Percentiles rank a stretch among this genome's conserved stretches.
Evolutionary conservation across 2,329 filamentous ascomycete species (phyloP).

Genomic region (Tolypocladium cylindrosporum): DNA sequence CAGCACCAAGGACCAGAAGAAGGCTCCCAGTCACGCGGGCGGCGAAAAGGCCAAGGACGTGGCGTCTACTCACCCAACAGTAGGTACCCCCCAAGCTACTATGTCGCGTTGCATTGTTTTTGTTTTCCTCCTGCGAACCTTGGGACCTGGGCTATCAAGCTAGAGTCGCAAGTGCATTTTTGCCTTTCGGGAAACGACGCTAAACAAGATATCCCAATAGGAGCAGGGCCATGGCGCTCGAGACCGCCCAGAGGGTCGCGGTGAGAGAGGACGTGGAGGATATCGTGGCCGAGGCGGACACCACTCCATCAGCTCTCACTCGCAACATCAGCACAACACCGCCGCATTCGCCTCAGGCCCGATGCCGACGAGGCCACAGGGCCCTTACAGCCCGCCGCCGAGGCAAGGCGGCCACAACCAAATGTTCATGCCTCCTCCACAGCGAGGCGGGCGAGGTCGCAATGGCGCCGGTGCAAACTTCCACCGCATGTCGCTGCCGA

Average conservation of each 20-base stretch:
- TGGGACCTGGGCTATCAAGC: neutral
- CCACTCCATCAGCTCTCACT: constrained; percentile 23
- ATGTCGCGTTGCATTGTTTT: constrained; percentile 2
- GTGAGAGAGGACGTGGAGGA: constrained; percentile 31
- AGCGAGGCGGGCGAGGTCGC: constrained; percentile 25
- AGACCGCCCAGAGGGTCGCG: constrained; percentile 26
- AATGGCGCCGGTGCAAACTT: constrained; percentile 21
- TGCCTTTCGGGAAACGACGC: neutral
- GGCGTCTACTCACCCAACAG: constrained; percentile 19
- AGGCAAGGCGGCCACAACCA: constrained; percentile 28
- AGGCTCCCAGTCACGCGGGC: constrained; percentile 22
- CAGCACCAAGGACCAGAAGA: constrained; percentile 34
- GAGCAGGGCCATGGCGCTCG: constrained; percentile 17
- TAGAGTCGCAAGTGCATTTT: neutral
- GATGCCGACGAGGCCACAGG: constrained; percentile 21
- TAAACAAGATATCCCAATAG: constrained; percentile 9
- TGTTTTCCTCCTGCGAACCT: neutral
- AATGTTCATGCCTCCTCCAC: constrained; percentile 20
- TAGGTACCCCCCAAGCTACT: constrained; percentile 22
- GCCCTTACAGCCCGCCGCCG: constrained; percentile 33
- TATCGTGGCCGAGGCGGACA: constrained; percentile 37
- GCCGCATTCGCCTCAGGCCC: constrained; percentile 22
- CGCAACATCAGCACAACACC: constrained; percentile 21
- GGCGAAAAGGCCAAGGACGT: constrained; percentile 32
- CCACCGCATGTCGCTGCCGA: constrained; percentile 30